Conservation (phyloP, 768 basidiomycete genomes). For the Tephrocybe sp. region DNA sequence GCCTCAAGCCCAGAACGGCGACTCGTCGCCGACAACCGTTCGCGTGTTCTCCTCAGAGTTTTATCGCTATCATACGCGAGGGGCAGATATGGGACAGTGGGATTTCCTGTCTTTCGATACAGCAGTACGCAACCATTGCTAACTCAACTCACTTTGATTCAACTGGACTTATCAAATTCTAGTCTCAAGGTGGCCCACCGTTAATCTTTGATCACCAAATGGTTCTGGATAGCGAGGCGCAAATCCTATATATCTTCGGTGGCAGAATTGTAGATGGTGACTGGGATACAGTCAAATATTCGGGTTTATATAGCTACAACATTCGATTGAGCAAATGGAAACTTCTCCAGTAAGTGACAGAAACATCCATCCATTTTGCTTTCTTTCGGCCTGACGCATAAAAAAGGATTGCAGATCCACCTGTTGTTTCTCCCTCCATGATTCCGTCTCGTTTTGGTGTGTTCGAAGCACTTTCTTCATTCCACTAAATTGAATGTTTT, state of each 20-base stretch:
- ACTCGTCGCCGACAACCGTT: constrained; percentile 13
- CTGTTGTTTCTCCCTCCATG: constrained; percentile 32
- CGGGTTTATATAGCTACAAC: constrained; percentile 75
- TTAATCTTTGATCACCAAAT: constrained; percentile 82
- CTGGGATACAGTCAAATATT: constrained; percentile 58
- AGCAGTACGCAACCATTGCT: constrained; percentile 41
- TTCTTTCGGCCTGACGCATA: not conserved
- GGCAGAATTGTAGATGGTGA: constrained; percentile 72
- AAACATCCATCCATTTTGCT: not conserved
- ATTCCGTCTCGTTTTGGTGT: constrained; percentile 66
- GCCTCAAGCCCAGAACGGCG: constrained; percentile 11
- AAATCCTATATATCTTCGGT: constrained; percentile 75
- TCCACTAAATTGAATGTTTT: not conserved
- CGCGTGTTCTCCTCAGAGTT: constrained; percentile 63
- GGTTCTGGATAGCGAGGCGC: constrained; percentile 69
- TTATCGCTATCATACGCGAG: constrained; percentile 71
- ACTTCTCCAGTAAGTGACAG: constrained; percentile 55
- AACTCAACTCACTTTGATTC: not conserved
- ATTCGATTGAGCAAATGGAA: constrained; percentile 67
- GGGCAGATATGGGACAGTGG: constrained; percentile 67
- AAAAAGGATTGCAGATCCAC: constrained; percentile 24
- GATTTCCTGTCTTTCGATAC: constrained; percentile 69
- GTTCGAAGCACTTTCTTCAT: constrained; percentile 9
- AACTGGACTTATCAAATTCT: constrained; percentile 1
- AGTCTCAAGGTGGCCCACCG: constrained; percentile 71